phyloP scores from a whole-genome alignment of 2,329 filamentous ascomycete species.

The Cadophora gregata region DNA sequence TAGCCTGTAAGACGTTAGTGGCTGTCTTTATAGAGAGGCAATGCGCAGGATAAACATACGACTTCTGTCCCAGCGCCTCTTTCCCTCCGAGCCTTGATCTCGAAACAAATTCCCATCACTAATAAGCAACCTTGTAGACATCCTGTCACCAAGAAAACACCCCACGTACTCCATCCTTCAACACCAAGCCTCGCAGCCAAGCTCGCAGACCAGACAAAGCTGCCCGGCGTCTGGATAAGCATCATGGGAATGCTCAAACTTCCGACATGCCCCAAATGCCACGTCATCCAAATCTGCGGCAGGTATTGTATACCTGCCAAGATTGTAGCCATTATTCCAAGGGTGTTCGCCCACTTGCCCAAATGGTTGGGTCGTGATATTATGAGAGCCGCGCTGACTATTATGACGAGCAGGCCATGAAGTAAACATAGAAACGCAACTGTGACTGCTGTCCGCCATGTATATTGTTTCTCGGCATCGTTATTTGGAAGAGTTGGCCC shows the following conservation, averaged over 20 bases:
- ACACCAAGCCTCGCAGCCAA: slow-evolving; percentile 79
- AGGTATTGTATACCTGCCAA: slow-evolving; percentile 91
- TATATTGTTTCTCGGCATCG: slow-evolving; percentile 57
- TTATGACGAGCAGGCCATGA: slow-evolving; percentile 74
- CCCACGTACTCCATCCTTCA: slow-evolving; percentile 94
- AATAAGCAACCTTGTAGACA: slow-evolving; percentile 82
- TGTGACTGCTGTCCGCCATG: slow-evolving; percentile 78
- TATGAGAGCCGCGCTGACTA: slow-evolving; percentile 72
- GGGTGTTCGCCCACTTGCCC: slow-evolving; percentile 80
- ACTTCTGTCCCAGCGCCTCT: slow-evolving; percentile 24
- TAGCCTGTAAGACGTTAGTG: slow-evolving; percentile 20
- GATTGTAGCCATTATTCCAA: slow-evolving; percentile 79
- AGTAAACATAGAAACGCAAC: slow-evolving; percentile 76
- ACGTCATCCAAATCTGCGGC: slow-evolving; percentile 94
- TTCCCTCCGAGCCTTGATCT: slow-evolving; percentile 50
- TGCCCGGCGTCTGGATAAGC: slow-evolving; percentile 95
- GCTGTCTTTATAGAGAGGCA: neutral
- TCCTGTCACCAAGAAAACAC: slow-evolving; percentile 87
- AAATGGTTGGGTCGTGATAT: slow-evolving; percentile 67
- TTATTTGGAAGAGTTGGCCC: slow-evolving; percentile 50
- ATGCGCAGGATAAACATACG: slow-evolving; percentile 20
- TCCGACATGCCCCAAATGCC: slow-evolving; percentile 81
- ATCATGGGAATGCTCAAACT: slow-evolving; percentile 97
- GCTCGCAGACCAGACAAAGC: slow-evolving; percentile 86
- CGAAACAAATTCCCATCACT: slow-evolving; percentile 79